Evolutionary conservation across 805 yeast species (phyloP).

Genomic region (Ogataea kodamae): DNA sequence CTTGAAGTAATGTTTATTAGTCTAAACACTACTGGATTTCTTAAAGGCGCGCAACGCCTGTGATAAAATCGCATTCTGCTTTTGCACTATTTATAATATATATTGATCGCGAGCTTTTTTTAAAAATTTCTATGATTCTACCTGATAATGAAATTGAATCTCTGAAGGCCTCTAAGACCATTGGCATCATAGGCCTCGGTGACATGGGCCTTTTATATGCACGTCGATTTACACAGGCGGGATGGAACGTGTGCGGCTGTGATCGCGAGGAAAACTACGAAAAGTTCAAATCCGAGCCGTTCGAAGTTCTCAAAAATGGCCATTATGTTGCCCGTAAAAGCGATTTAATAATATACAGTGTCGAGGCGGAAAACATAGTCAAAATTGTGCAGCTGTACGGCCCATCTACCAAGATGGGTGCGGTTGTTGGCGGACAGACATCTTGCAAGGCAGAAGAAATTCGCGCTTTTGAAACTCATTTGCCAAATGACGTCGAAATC

Average conservation of each 20-base stretch:
- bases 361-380: conserved; percentile 83
- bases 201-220: conserved; percentile 96
- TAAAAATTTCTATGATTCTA: no score
- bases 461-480: conserved; percentile 68
- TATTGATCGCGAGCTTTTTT: no score
- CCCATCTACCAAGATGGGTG: conserved; percentile 81
- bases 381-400: conserved; percentile 75
- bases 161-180: conserved; percentile 40
- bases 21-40: no score
- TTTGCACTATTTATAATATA: no score
- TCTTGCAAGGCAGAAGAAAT: conserved; percentile 93
- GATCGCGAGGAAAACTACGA: conserved; percentile 69
- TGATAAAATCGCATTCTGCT: no score
- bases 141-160: conserved; percentile 14
- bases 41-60: no score
- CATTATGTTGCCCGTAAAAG: conserved; percentile 76
- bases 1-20: no score
- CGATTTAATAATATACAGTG: conserved; percentile 85
- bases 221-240: conserved; percentile 66
- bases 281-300: conserved; percentile 37
- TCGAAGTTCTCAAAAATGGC: conserved; percentile 71
- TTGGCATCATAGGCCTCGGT: conserved; percentile 94
- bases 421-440: conserved; percentile 97
- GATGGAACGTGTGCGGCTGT: conserved; percentile 88
- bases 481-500: conserved; percentile 80